A percentile compares a stretch with the other conserved stretches of the same genome.
Conservation (phyloP, 2,329 filamentous ascomycete genomes). For the Sclerotinia nivalis region DNA sequence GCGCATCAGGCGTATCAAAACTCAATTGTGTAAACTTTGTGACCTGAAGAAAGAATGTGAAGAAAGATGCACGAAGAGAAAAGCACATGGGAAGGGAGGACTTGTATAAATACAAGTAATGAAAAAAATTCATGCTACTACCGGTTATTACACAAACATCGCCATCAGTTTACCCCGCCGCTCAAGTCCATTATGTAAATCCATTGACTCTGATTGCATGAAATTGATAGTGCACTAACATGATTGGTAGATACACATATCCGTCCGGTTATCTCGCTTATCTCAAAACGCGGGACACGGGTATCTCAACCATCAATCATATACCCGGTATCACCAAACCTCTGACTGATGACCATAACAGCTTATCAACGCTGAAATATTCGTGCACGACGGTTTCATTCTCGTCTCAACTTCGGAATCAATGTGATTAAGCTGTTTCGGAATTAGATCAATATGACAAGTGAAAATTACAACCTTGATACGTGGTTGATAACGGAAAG, state of each 20-base stretch:
- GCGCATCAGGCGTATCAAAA: too few relatives aligned
- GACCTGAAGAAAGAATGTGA: background rate
- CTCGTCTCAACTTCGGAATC: conserved; percentile 4
- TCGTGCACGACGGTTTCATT: background rate
- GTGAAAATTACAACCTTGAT: background rate
- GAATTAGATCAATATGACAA: background rate
- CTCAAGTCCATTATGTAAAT: conserved; percentile 1
- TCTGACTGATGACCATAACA: background rate
- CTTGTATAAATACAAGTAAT: background rate
- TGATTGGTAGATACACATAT: background rate
- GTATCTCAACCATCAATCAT: background rate
- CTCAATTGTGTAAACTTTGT: background rate
- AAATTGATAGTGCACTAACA: background rate
- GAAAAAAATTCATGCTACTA: background rate
- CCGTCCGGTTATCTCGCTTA: background rate
- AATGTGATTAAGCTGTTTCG: background rate
- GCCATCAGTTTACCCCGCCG: background rate
- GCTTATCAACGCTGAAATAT: background rate
- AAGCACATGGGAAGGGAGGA: background rate
- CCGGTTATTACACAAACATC: background rate
- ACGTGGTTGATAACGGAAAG: background rate
- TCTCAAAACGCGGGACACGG: background rate
- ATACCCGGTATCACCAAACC: conserved; percentile 3
- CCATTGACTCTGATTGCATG: background rate
- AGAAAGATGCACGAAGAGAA: background rate